Evolutionary conservation across 225 moss, liverwort and hornwort species (phyloP).

Genomic region (Thuidium tamariscinum): DNA sequence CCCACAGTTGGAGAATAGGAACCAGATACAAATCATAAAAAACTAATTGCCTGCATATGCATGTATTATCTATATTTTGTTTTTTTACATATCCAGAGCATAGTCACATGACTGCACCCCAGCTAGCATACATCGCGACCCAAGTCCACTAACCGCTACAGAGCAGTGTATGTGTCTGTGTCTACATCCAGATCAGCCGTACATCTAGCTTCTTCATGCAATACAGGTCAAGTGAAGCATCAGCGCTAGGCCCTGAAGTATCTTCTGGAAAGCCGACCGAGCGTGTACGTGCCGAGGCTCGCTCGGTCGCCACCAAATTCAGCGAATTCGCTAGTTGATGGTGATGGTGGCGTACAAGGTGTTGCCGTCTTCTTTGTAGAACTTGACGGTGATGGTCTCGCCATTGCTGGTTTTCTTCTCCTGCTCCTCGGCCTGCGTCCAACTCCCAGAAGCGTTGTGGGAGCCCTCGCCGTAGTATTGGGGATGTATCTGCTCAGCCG

Average conservation of each 20-base stretch:
- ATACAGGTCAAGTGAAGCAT: background rate
- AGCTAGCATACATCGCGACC: background rate
- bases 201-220: background rate
- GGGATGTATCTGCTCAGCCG: background rate
- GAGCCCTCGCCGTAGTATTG: background rate
- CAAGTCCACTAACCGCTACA: background rate
- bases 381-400: background rate
- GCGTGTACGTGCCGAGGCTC: background rate
- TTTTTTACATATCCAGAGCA: background rate
- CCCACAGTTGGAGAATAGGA: background rate
- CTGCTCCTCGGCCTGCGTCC: background rate
- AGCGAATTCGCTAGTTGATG: background rate
- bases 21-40: background rate
- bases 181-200: background rate
- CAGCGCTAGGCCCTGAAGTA: no score
- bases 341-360: background rate
- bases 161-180: background rate
- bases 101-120: background rate
- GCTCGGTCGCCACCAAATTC: background rate
- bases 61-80: no score
- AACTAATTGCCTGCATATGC: background rate
- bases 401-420: background rate
- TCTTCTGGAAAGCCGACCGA: background rate
- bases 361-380: background rate
- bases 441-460: no score